Base-by-base conservation (phyloP, 2,329 filamentous ascomycete species). In the Ophiostoma tasmaniense region DNA sequence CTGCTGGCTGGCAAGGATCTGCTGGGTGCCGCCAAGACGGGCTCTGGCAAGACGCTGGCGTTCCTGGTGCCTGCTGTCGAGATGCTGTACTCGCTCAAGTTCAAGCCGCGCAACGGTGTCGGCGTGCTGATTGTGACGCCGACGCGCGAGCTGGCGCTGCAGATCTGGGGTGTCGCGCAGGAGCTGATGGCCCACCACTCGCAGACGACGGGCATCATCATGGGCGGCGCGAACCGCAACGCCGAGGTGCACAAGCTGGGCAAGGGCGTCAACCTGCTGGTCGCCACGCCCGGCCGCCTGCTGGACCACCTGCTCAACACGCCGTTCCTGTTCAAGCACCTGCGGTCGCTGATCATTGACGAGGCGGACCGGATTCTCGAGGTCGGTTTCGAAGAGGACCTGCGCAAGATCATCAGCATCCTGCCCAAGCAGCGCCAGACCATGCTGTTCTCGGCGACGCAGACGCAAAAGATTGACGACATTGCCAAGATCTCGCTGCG, bases 381-480 rank as follows among this genome's bases (percentile, higher is more conserved):
- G 81, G 92, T 97, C 72, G 94, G 95, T 75, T 99, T 99, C 83
- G 95, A 99, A 79, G 95, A 98, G 76, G 95, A 99, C 81, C 97
- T 99, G 91, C 86, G 92, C 73, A 90, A 96, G 78, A 97, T 99
- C 74, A 89, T 98, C 79, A 96, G 96, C 83, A 95, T 98, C 68
- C 82, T 98, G 22, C 92, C 93, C 64, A 90, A 90, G 73, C 89
- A 96, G 70, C 84, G 95, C 71, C 94, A 98, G 80, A 97, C 93
- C 0, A 95, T 96, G 89, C 86, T 99, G n/a, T 99, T 99, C 84
- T 97, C 93, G 17, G 95, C 95, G 17, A 99, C 95, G 4, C 95
- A 98, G 79, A 99, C 95, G 2, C 98, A 94, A 69, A 98, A 99
- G 81, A 95, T 99, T 73, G 94, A 98, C 80, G 95, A 99, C 79